Evolutionary conservation across 2,329 filamentous ascomycete species (phyloP).

Genomic region (Trichoderma arundinaceum): DNA sequence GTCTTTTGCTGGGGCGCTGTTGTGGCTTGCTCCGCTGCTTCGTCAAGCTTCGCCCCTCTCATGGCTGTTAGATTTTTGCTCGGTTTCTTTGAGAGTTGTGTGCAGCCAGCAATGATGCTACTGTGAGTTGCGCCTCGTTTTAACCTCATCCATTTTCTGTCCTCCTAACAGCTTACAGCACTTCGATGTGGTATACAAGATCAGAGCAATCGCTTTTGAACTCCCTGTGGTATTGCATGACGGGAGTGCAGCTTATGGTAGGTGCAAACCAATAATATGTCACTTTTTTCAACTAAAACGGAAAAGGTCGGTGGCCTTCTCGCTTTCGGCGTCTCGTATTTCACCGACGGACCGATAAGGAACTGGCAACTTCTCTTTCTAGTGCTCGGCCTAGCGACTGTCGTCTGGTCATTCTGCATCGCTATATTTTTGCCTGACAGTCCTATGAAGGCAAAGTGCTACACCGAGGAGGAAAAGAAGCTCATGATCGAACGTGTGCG

Average conservation of each 20-base stretch:
- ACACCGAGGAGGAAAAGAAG: slow-evolving; percentile 2
- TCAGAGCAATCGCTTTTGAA: not conserved
- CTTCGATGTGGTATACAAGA: not conserved
- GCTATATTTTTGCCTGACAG: not conserved
- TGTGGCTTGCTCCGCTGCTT: not conserved
- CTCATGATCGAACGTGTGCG: slow-evolving; percentile 3
- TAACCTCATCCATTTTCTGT: no score
- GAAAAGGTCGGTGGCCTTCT: not conserved
- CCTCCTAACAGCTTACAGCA: not conserved
- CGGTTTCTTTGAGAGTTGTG: not conserved
- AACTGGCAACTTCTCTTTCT: slow-evolving; percentile 3
- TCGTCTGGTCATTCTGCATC: not conserved
- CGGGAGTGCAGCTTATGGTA: not conserved
- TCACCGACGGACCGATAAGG: not conserved
- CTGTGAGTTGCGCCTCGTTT: not conserved
- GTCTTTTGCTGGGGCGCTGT: not conserved
- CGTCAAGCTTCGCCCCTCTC: not conserved
- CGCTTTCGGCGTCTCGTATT: not conserved
- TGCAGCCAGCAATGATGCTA: slow-evolving; percentile 1
- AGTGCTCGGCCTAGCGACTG: not conserved
- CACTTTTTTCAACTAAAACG: not conserved
- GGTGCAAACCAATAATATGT: not conserved
- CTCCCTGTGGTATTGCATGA: slow-evolving; percentile 1
- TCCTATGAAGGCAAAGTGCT: slow-evolving; percentile 8
- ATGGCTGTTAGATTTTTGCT: slow-evolving; percentile 2